A percentile compares a stretch with the other conserved stretches of the same genome.
phyloP scores from a whole-genome alignment of 179 eudicot species.

The Carnegiea gigantea region DNA sequence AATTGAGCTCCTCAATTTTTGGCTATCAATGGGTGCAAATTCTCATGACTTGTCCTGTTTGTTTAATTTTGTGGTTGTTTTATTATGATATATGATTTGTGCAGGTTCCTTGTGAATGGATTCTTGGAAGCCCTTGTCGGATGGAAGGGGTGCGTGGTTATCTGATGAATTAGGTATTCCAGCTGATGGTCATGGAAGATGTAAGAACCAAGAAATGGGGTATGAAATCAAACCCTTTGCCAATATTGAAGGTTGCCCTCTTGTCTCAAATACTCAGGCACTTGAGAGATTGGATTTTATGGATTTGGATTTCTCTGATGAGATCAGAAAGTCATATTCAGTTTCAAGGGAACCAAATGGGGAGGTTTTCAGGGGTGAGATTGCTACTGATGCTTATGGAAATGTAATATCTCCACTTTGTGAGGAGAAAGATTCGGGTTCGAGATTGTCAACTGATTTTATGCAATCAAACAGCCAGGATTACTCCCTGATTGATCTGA shows the following conservation, averaged over 20 bases:
- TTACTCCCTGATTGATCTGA: constrained; percentile 45
- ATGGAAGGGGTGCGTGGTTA: constrained; percentile 31
- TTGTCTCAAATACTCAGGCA: constrained; percentile 36
- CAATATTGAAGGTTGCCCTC: constrained; percentile 30
- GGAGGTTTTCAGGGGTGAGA: constrained; percentile 31
- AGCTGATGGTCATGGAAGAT: constrained; percentile 22
- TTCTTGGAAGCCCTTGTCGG: constrained; percentile 36
- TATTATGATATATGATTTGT: constrained; percentile 11
- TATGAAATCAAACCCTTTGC: constrained; percentile 33
- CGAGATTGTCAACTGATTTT: constrained; percentile 22
- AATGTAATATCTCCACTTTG: constrained; percentile 23
- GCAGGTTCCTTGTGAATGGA: constrained; percentile 36
- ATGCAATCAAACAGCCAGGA: constrained; percentile 26
- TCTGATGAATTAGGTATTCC: constrained; percentile 36
- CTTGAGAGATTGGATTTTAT: constrained; percentile 32
- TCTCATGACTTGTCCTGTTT: background rate
- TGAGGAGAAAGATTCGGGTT: constrained; percentile 19
- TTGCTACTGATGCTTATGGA: constrained; percentile 29
- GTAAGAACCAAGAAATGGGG: constrained; percentile 28
- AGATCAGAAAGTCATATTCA: constrained; percentile 29
- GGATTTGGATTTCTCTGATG: constrained; percentile 37
- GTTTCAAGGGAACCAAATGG: constrained; percentile 36
- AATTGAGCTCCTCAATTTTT: background rate
- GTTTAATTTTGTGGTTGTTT: background rate
- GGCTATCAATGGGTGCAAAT: background rate